These are phyloP conservation scores for Hypoxylon sp. DNA, from an alignment of 2,329 filamentous ascomycete species.

Conservation along the genomic window DNA sequence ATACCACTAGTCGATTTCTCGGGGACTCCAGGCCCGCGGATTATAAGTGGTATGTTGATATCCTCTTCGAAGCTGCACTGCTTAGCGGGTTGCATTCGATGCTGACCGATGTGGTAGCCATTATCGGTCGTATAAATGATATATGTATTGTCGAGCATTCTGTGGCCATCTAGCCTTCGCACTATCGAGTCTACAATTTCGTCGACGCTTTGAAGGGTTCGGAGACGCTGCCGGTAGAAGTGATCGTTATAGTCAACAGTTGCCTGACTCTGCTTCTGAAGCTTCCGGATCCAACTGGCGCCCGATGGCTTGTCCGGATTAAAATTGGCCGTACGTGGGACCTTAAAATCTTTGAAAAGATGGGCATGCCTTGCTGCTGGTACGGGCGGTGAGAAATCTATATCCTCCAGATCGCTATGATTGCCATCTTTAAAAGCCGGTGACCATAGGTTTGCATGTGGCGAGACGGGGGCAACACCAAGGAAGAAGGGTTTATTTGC, in stretches of 20 bases:
- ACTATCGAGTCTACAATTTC: slow-evolving; percentile 66
- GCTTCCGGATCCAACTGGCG: slow-evolving; percentile 60
- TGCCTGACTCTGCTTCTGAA: slow-evolving; percentile 56
- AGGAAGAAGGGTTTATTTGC: slow-evolving; percentile 70
- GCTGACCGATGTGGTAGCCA: slow-evolving; percentile 71
- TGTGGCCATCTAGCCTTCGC: slow-evolving; percentile 56
- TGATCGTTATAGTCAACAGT: slow-evolving; percentile 63
- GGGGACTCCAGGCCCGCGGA: slow-evolving; percentile 67
- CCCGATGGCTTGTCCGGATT: slow-evolving; percentile 68
- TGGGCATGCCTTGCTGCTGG: slow-evolving; percentile 70
- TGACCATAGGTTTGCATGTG: slow-evolving; percentile 62
- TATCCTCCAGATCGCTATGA: slow-evolving; percentile 46
- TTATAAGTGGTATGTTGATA: slow-evolving; percentile 68
- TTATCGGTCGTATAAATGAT: slow-evolving; percentile 72
- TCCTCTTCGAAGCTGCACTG: slow-evolving; percentile 71
- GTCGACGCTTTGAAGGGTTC: slow-evolving; percentile 67
- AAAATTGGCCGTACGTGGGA: slow-evolving; percentile 75
- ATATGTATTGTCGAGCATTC: slow-evolving; percentile 64
- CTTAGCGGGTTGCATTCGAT: slow-evolving; percentile 70
- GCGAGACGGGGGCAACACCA: slow-evolving; percentile 69
- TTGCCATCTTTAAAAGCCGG: slow-evolving; percentile 45
- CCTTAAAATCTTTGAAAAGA: slow-evolving; percentile 69
- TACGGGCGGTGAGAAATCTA: slow-evolving; percentile 64
- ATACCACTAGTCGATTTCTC: slow-evolving; percentile 56
- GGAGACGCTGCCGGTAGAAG: slow-evolving; percentile 65